phyloP scores from a whole-genome alignment of 495 filamentous ascomycete species.

The Talaromyces borbonicus region DNA sequence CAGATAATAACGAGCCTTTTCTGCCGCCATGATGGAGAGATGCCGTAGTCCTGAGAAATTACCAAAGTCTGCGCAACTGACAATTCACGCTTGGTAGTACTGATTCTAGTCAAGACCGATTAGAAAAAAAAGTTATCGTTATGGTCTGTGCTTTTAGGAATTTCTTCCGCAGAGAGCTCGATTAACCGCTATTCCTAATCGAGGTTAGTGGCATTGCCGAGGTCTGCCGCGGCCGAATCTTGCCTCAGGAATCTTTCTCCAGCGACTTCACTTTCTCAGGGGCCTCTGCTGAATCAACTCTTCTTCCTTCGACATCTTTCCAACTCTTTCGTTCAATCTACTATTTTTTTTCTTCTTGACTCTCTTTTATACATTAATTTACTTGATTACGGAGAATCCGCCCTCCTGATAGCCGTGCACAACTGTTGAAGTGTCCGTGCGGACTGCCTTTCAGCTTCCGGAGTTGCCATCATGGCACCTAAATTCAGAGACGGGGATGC shows the following conservation, averaged over 20 bases:
- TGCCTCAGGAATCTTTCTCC: too few species aligned
- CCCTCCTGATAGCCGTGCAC: background rate
- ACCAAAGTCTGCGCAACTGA: too few species aligned
- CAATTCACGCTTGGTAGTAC: too few species aligned
- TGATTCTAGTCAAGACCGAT: too few species aligned
- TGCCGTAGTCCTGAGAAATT: too few species aligned
- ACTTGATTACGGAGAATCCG: too few species aligned
- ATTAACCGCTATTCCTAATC: too few species aligned
- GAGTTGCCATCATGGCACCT: constrained; percentile 54
- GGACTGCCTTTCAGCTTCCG: background rate
- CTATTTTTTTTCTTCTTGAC: constrained; percentile 20
- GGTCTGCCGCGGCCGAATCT: background rate
- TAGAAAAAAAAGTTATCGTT: background rate
- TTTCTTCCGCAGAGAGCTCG: too few species aligned
- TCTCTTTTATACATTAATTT: constrained; percentile 15
- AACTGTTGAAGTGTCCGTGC: background rate
- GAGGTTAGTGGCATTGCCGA: too few species aligned
- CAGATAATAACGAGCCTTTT: constrained; percentile 90
- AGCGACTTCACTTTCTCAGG: constrained; percentile 2
- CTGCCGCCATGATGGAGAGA: constrained; percentile 61
- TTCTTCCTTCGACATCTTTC: constrained; percentile 6
- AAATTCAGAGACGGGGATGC: constrained; percentile 86
- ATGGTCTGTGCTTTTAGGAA: too few species aligned
- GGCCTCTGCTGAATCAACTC: too few species aligned
- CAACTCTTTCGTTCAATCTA: constrained; percentile 20